Evolutionary conservation across 179 eudicot species (phyloP), one percentile per base, ranked within the genome.

Genomic region (Gypsophila paniculata): DNA sequence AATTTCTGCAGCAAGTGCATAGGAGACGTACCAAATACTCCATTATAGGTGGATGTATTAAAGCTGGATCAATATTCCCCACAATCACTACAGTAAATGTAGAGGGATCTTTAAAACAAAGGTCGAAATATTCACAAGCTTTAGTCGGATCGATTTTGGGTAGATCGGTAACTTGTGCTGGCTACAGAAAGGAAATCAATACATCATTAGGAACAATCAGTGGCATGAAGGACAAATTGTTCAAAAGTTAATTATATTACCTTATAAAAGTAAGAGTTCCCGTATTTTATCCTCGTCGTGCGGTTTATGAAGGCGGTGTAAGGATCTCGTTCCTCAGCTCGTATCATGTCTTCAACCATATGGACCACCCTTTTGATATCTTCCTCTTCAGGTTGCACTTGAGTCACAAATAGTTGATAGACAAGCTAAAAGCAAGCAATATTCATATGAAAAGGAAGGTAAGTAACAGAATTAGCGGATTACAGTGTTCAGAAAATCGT

Each of bases 251-350:
- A 74, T 26, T n/a, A 15, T 14, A 19, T 22, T 79, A 91, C 97
- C 89, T 86, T 84, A 52, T 86, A 87, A 71, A 89, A 91, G 76
- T 90, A 91, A 57, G 97, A 85, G 72, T 84, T 80, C 53, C 97
- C 97, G 76, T 82, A 91, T 76, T 91, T 89, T 66, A 91, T 84
- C 79, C 84, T 89, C 74, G 91, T 82, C 72, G 88, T 82, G 46
- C 96, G 85, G 66, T 91, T 84, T 49, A 85, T 68, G 84, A 91
- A 91, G 68, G 81, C 89, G 76, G 84, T 85, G 73, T 81, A 84
- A 74, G 97, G 97, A 79, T 91, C 97, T 75, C 97, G 86, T 76
- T 89, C 93, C 52, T 91, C 86, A 51, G 97, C 96, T 32, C 75
- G 87, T 64, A 91, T 83, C 2, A 82, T 70, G 77, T 89, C 96